Base-by-base conservation (phyloP, 2,329 filamentous ascomycete genomes). In the Pestalotiopsis fici region DNA sequence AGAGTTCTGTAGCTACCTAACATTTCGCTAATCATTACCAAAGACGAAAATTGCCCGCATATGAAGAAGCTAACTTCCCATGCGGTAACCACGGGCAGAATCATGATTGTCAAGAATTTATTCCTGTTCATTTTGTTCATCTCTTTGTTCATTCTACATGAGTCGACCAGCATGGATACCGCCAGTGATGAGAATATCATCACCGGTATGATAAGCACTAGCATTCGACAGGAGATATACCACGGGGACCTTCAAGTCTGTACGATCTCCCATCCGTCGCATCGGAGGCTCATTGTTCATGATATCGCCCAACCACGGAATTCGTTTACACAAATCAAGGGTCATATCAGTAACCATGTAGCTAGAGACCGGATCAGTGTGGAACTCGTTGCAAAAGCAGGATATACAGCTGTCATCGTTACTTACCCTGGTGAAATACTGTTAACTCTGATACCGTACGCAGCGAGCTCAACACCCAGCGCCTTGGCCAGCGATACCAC, bases 401-500 rank as follows among this genome's bases (percentile, higher is more conserved):
- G 9, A 57, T 3, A 27, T 25, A 9, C 12, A 31, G 23, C 23
- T 31, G 55, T 35, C 1, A 35, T 35, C 31, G 9, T 13, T 2
- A 25, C 55, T 23, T 31, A 79, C 3, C 90, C 89, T 0, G 90
- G 88, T 57, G 87, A 90, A 59, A 92, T 81, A 1, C 87, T 90
- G 76, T 91, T 92, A 69, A 91, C 86, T 7, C 90, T 83, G 65
- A 92, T 91, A 23, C 85, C 86, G 75, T 88, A 81, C 66, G 83
- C 78, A 23, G 87, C 88, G 88, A 88, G 90, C 79, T 90, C 88
- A n/a, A 85, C 80, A 4, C 88, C 88, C 3, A 90, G 80, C 63
- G 88, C 89, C 50, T 87, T 83, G 23, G 80, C 85, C 59, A 90
- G 82, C 72, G 90, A 87, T 63, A 88, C 82, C 0, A 90, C 87